These are phyloP conservation scores for Malus sieversii DNA, from an alignment of 306 rosid species.

Conservation along the genomic window DNA sequence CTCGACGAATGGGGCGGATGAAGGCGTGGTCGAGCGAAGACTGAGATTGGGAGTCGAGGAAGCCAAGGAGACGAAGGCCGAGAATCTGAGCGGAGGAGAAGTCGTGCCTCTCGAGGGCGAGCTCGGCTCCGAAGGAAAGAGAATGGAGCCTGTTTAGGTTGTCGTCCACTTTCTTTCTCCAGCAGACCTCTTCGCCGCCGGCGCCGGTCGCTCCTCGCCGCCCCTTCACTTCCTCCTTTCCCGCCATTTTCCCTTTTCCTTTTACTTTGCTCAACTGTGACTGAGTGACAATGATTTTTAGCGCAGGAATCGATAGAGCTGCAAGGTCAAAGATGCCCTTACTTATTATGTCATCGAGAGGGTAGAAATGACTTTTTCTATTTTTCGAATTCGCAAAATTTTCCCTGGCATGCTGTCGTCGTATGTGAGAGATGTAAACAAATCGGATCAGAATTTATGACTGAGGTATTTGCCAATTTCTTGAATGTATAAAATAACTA, in stretches of 20 bases:
- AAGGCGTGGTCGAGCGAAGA: slow-evolving; percentile 53
- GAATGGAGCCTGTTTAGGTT: slow-evolving; percentile 70
- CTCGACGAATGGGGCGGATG: slow-evolving; percentile 57
- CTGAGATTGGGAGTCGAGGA: slow-evolving; percentile 53
- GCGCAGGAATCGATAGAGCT: background rate
- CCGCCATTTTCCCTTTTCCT: slow-evolving; percentile 45
- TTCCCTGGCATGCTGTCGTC: background rate
- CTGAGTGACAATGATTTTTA: background rate
- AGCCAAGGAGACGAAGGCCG: slow-evolving; percentile 75
- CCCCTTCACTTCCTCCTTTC: slow-evolving; percentile 25
- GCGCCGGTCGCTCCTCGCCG: slow-evolving; percentile 18
- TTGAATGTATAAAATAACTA: too few species aligned
- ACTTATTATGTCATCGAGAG: background rate
- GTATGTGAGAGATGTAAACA: background rate
- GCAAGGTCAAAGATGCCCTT: background rate
- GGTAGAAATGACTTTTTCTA: background rate
- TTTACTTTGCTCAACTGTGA: too few species aligned
- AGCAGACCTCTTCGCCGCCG: slow-evolving; percentile 31
- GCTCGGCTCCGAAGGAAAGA: slow-evolving; percentile 66
- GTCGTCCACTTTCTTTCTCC: slow-evolving; percentile 55
- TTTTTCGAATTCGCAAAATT: background rate
- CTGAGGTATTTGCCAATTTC: too few species aligned
- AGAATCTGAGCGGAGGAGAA: slow-evolving; percentile 55
- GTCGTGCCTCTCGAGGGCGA: slow-evolving; percentile 45
- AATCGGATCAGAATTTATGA: background rate